phyloP scores from a whole-genome alignment of 495 filamentous ascomycete genomes.

The Penicillium cosmopolitanum region DNA sequence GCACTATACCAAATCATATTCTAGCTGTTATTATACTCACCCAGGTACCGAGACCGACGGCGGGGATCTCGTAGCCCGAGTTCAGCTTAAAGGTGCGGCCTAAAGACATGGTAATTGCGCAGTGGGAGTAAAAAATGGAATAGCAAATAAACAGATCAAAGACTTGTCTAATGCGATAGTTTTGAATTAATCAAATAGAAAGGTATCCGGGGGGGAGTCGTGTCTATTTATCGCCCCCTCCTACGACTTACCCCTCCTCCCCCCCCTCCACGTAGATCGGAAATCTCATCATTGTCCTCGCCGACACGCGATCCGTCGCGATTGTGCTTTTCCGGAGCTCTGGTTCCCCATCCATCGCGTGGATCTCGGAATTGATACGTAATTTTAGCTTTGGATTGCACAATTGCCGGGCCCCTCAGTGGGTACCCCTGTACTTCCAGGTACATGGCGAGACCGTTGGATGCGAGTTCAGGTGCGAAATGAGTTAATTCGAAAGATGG shows the following conservation, averaged over 20 bases:
- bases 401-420: constrained; percentile 11
- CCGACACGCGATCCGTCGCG: neutral
- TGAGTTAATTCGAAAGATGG: too few species aligned
- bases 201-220: neutral
- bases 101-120: constrained; percentile 35
- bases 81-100: constrained; percentile 45
- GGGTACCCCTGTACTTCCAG: neutral
- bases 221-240: constrained; percentile 13
- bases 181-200: neutral
- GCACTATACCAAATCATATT: neutral
- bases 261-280: constrained; percentile 10
- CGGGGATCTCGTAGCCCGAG: constrained; percentile 45
- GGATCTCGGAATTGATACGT: neutral
- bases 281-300: constrained; percentile 4
- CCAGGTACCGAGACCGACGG: constrained; percentile 40
- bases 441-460: neutral
- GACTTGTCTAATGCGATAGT: neutral
- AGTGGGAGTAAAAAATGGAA: neutral
- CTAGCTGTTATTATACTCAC: constrained; percentile 8
- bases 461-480: neutral
- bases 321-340: neutral
- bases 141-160: neutral
- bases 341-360: neutral
- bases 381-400: constrained; percentile 12
- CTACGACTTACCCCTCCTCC: constrained; percentile 15